phyloP scores from a whole-genome alignment of 1,284 basidiomycete species.

The Agaricales sp. region DNA sequence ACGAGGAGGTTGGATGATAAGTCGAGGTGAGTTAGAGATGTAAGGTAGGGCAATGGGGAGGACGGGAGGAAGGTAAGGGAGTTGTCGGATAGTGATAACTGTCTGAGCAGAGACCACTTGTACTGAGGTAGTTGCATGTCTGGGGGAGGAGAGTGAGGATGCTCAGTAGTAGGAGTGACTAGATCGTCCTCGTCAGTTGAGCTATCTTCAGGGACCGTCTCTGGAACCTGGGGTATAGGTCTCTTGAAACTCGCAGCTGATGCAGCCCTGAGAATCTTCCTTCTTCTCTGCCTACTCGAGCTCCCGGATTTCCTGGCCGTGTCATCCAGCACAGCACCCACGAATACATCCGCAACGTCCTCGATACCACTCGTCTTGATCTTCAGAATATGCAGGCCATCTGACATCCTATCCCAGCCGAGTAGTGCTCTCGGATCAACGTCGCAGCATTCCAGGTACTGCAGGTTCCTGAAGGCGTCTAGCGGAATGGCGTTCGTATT shows the following conservation, averaged over 20 bases:
- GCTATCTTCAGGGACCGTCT: conserved; percentile 52
- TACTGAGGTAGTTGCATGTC: conserved; percentile 37
- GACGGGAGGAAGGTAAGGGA: conserved; percentile 75
- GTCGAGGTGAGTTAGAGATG: conserved; percentile 79
- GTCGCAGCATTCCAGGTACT: conserved; percentile 63
- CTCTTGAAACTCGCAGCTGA: conserved; percentile 36
- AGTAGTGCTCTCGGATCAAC: conserved; percentile 78
- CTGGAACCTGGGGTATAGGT: conserved; percentile 40
- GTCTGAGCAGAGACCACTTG: conserved; percentile 73
- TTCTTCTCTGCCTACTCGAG: conserved; percentile 32
- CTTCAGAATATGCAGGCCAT: conserved; percentile 63
- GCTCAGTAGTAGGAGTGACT: conserved; percentile 9
- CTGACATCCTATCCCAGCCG: conserved; percentile 76
- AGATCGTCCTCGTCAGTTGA: conserved; percentile 31
- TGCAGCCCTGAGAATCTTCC: conserved; percentile 31
- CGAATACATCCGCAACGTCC: conserved; percentile 74
- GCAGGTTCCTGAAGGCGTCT: conserved; percentile 76
- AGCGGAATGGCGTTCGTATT: conserved; percentile 72
- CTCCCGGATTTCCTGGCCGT: conserved; percentile 49
- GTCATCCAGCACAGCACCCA: conserved; percentile 71
- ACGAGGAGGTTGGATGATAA: conserved; percentile 86
- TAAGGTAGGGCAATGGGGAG: conserved; percentile 62
- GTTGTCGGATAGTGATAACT: conserved; percentile 77
- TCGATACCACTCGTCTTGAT: conserved; percentile 73
- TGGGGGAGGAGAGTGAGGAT: conserved; percentile 19